Percentiles rank a stretch among this genome's conserved stretches.
phyloP scores from a whole-genome alignment of 768 basidiomycete species.

The Suillus subluteus region DNA sequence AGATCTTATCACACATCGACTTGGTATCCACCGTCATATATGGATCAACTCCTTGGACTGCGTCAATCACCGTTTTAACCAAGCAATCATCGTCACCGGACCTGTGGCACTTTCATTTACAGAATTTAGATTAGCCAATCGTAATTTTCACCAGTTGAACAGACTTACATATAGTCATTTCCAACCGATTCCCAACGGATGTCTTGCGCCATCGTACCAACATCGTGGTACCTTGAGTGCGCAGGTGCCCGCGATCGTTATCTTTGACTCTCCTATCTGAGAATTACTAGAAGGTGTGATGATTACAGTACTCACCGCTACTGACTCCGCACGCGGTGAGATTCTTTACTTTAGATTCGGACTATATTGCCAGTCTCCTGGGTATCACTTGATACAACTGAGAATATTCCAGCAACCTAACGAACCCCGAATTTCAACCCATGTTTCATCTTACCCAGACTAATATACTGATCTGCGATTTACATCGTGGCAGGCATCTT shows the following conservation, averaged over 20 bases:
- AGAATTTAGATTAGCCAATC: too few species aligned
- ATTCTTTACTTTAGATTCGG: too few species aligned
- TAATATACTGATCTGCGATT: too few species aligned
- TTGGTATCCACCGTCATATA: neutral
- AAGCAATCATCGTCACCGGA: neutral
- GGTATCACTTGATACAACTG: too few species aligned
- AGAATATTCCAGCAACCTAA: too few species aligned
- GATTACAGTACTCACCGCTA: neutral
- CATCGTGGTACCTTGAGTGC: neutral
- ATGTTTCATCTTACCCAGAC: too few species aligned
- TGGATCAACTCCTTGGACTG: neutral
- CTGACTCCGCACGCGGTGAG: neutral
- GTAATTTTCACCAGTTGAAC: too few species aligned
- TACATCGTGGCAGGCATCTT: too few species aligned
- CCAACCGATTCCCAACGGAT: neutral
- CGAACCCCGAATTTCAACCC: too few species aligned
- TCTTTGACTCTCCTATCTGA: neutral
- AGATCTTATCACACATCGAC: neutral
- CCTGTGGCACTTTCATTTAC: neutral
- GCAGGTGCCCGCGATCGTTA: neutral
- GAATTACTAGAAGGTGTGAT: neutral
- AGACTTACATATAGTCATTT: neutral
- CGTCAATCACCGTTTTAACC: neutral
- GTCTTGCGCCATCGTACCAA: neutral
- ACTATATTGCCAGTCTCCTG: too few species aligned